These are phyloP conservation scores for Eutypa lata DNA, from an alignment of 2,329 filamentous ascomycete genomes.

Conservation along the genomic window DNA sequence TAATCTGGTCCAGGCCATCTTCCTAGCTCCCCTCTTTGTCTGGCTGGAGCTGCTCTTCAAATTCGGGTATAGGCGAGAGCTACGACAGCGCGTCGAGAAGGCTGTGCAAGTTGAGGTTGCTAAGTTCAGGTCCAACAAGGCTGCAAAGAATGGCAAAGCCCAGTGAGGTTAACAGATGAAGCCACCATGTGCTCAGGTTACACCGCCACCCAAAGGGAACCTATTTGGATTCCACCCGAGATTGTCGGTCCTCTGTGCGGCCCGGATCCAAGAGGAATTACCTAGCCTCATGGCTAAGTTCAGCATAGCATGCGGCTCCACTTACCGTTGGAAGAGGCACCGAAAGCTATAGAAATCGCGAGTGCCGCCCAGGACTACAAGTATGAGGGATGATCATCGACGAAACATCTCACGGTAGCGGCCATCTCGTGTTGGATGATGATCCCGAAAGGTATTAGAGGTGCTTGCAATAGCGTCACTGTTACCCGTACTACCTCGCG, in stretches of 20 bases:
- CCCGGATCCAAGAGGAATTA: too few species aligned
- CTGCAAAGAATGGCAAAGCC: slow-evolving; percentile 47
- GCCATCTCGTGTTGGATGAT: background rate
- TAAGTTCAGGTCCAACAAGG: slow-evolving; percentile 59
- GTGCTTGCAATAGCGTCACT: background rate
- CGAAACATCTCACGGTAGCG: background rate
- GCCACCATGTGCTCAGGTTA: too few species aligned
- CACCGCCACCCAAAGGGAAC: too few species aligned
- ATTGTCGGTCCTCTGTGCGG: too few species aligned
- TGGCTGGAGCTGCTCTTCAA: slow-evolving; percentile 93
- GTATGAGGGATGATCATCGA: background rate
- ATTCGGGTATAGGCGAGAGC: slow-evolving; percentile 83
- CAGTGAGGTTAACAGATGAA: slow-evolving; percentile 31
- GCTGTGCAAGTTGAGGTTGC: slow-evolving; percentile 72
- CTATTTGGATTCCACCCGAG: too few species aligned
- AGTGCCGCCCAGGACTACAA: background rate
- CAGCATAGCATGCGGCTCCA: background rate
- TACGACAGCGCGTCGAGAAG: slow-evolving; percentile 77
- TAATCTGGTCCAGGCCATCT: slow-evolving; percentile 86
- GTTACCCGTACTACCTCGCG: background rate
- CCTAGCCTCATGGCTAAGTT: too few species aligned
- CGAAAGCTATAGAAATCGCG: too few species aligned
- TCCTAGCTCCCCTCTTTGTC: slow-evolving; percentile 92
- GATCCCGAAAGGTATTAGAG: background rate
- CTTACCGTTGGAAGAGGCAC: background rate